Evolutionary conservation across 1,139 yeast genomes (phyloP).

Genomic region (Nakaseomyces uthaithaninus): DNA sequence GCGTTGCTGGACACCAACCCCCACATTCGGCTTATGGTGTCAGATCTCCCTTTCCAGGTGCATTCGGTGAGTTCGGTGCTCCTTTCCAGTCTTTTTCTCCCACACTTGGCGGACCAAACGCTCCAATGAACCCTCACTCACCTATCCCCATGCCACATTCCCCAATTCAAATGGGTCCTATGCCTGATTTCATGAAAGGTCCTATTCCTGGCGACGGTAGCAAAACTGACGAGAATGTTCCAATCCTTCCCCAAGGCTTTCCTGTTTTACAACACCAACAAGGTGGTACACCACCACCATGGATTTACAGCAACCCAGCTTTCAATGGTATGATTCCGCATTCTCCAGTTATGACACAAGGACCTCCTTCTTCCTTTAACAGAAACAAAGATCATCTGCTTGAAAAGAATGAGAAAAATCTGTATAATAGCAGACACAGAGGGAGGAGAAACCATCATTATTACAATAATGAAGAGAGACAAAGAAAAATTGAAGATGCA

Average conservation of each 20-base stretch:
- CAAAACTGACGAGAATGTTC: constrained; percentile 8
- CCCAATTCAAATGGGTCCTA: constrained; percentile 17
- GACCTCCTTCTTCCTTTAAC: constrained; percentile 6
- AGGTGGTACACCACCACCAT: constrained; percentile 29
- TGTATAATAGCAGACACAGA: constrained; percentile 14
- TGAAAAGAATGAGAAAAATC: constrained; percentile 14
- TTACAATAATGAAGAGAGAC: constrained; percentile 15
- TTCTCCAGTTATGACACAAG: constrained; percentile 12
- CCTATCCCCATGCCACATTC: constrained; percentile 22
- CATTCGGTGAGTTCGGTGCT: constrained; percentile 27
- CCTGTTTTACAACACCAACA: constrained; percentile 20
- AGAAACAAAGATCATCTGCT: constrained; percentile 14
- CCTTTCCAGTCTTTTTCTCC: constrained; percentile 31
- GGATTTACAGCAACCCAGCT: constrained; percentile 31
- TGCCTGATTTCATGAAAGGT: constrained; percentile 8
- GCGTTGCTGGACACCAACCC: constrained; percentile 21
- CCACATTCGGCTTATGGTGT: constrained; percentile 21
- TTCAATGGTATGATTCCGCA: constrained; percentile 25
- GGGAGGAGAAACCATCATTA: constrained; percentile 16
- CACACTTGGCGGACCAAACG: constrained; percentile 18
- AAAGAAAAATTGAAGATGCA: constrained; percentile 23
- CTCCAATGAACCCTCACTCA: constrained; percentile 19
- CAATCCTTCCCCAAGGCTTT: constrained; percentile 14
- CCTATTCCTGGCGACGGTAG: constrained; percentile 5
- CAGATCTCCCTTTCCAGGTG: constrained; percentile 30